A percentile compares a stretch with the other conserved stretches of the same genome.
These are phyloP conservation scores for Rhodotorula sp. DNA, from an alignment of 1,284 basidiomycete genomes.

Conservation along the genomic window DNA sequence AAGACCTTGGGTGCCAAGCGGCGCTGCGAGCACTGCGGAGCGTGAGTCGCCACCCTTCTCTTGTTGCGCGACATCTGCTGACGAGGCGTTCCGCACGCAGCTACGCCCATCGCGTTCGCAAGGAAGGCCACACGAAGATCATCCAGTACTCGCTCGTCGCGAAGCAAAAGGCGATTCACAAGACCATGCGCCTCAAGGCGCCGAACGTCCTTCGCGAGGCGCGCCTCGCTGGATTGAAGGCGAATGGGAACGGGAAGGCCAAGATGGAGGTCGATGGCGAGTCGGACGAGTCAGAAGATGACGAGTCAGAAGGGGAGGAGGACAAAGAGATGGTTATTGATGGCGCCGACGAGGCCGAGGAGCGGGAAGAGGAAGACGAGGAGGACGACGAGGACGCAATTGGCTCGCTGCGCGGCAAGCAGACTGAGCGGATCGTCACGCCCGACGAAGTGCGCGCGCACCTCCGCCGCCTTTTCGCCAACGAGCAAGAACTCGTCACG, in stretches of 20 bases:
- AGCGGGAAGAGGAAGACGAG: slow-evolving; percentile 42
- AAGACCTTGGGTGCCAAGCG: slow-evolving; percentile 62
- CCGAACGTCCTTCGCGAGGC: slow-evolving; percentile 63
- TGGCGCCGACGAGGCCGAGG: slow-evolving; percentile 54
- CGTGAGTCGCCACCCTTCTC: slow-evolving; percentile 59
- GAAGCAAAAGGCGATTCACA: slow-evolving; percentile 72
- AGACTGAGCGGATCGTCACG: slow-evolving; percentile 88
- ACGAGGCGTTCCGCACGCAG: slow-evolving; percentile 51
- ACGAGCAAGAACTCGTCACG: slow-evolving; percentile 76
- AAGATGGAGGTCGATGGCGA: slow-evolving; percentile 33
- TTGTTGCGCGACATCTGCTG: neutral
- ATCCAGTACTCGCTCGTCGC: slow-evolving; percentile 83
- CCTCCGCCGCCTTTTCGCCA: slow-evolving; percentile 80
- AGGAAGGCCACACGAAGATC: slow-evolving; percentile 91
- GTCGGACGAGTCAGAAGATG: slow-evolving; percentile 45
- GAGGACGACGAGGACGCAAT: slow-evolving; percentile 37
- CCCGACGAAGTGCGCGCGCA: slow-evolving; percentile 92
- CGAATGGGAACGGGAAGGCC: slow-evolving; percentile 45
- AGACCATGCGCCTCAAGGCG: slow-evolving; percentile 59
- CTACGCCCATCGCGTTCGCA: slow-evolving; percentile 80
- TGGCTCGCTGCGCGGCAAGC: slow-evolving; percentile 63
- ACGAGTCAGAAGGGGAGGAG: slow-evolving; percentile 46
- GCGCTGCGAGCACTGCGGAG: slow-evolving; percentile 74
- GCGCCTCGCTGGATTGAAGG: slow-evolving; percentile 49
- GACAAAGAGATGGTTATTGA: slow-evolving; percentile 54